Percentiles rank a stretch among this genome's conserved stretches.
These are phyloP conservation scores for Aphanomyces invadans DNA, from an alignment of 352 stramenopile genomes.

Conservation along the genomic window DNA sequence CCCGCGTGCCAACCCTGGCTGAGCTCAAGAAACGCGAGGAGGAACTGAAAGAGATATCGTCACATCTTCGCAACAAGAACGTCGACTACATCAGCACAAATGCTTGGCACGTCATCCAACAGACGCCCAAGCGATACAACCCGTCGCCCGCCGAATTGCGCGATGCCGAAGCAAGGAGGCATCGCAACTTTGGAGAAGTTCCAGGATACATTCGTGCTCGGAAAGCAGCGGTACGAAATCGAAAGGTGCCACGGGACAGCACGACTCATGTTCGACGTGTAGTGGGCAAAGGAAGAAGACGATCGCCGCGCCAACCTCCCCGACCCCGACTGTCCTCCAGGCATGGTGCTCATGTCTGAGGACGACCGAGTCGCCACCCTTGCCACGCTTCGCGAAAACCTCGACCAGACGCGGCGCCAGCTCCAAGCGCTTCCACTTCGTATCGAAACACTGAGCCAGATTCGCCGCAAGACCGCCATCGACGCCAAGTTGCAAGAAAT, in stretches of 20 bases:
- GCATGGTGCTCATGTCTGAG: slow-evolving; percentile 78
- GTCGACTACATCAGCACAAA: slow-evolving; percentile 67
- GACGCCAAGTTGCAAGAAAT: slow-evolving; percentile 83
- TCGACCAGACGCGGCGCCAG: slow-evolving; percentile 46
- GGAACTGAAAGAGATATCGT: slow-evolving; percentile 30
- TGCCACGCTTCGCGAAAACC: slow-evolving; percentile 46
- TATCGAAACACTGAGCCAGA: slow-evolving; percentile 77
- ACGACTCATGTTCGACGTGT: slow-evolving; percentile 27
- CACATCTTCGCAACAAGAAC: slow-evolving; percentile 46
- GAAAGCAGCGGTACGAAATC: slow-evolving; percentile 37
- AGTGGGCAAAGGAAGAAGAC: slow-evolving; percentile 82
- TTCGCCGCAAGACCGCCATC: slow-evolving; percentile 69
- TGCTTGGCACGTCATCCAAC: slow-evolving; percentile 68
- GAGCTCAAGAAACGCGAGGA: slow-evolving; percentile 42
- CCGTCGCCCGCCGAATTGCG: slow-evolving; percentile 14
- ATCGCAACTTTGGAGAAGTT: slow-evolving; percentile 53
- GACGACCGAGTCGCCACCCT: slow-evolving; percentile 70
- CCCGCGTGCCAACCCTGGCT: slow-evolving; percentile 40
- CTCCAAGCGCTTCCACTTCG: slow-evolving; percentile 73
- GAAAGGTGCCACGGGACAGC: too few relatives aligned
- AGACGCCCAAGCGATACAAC: slow-evolving; percentile 28
- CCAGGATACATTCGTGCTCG: slow-evolving; percentile 60
- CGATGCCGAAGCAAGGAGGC: slow-evolving; percentile 25
- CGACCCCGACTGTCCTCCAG: slow-evolving; percentile 78
- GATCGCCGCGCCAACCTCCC: slow-evolving; percentile 55